phyloP scores from a whole-genome alignment of 805 yeast genomes.

The Candida vartiovaarae region DNA sequence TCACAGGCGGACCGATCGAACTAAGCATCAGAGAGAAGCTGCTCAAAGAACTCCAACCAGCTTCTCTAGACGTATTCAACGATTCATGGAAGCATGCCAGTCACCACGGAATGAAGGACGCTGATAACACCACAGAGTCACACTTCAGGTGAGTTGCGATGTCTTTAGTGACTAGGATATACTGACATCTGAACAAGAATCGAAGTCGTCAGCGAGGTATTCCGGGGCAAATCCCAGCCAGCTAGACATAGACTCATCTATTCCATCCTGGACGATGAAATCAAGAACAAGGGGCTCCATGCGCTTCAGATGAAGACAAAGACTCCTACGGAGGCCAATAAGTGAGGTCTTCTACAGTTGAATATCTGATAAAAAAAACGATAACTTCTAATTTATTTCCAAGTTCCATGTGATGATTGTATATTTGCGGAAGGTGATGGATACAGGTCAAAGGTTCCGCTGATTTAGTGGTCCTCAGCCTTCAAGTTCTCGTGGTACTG shows the following conservation, averaged over 20 bases:
- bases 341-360: conserved; percentile 1
- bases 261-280: conserved; percentile 60
- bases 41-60: conserved; percentile 30
- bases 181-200: conserved; percentile 31
- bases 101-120: conserved; percentile 75
- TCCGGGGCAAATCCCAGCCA: conserved; percentile 59
- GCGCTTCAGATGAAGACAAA: conserved; percentile 82
- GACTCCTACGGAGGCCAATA: conserved; percentile 49
- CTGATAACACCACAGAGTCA: conserved; percentile 65
- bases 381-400: not conserved
- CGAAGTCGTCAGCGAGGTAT: conserved; percentile 62
- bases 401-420: not conserved
- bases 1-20: conserved; percentile 21
- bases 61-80: conserved; percentile 48
- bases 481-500: conserved; percentile 27
- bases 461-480: conserved; percentile 12
- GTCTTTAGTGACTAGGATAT: not conserved
- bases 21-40: conserved; percentile 17
- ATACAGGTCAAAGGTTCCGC: no score
- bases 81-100: conserved; percentile 87
- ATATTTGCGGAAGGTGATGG: not conserved
- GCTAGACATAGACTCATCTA: conserved; percentile 75
- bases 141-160: conserved; percentile 43
- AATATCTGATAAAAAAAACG: conserved; percentile 1
- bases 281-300: conserved; percentile 68